phyloP scores from a whole-genome alignment of 345 rosid species.

The Aethionema arabicum region DNA sequence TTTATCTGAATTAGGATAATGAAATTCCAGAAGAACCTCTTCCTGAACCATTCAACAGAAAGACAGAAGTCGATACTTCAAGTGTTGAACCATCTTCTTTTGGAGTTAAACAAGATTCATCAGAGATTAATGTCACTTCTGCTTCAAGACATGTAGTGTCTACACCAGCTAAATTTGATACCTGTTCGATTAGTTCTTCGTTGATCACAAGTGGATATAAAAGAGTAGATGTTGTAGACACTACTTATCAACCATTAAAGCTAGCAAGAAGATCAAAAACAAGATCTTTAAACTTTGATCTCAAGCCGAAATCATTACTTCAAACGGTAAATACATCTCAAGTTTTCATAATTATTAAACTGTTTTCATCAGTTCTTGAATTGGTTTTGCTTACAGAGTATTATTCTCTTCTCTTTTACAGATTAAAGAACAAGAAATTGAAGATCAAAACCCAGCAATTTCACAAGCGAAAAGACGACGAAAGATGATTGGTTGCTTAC shows the following conservation, averaged over 20 bases:
- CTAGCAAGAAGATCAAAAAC: slow-evolving; percentile 51
- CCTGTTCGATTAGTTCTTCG: slow-evolving; percentile 47
- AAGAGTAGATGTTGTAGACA: slow-evolving; percentile 53
- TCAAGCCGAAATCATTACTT: slow-evolving; percentile 49
- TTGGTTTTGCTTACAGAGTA: too few species aligned
- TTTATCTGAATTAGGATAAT: slow-evolving; percentile 52
- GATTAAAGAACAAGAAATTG: slow-evolving; percentile 76
- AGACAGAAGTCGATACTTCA: slow-evolving; percentile 26
- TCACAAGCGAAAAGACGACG: slow-evolving; percentile 71
- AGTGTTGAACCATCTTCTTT: slow-evolving; percentile 26
- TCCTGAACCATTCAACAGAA: slow-evolving; percentile 64
- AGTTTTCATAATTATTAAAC: neutral
- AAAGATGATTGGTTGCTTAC: slow-evolving; percentile 65
- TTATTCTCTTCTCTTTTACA: slow-evolving; percentile 32
- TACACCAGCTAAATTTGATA: slow-evolving; percentile 34
- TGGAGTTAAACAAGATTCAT: slow-evolving; percentile 4
- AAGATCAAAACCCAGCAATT: slow-evolving; percentile 76
- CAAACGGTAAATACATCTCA: slow-evolving; percentile 55
- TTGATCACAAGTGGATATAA: slow-evolving; percentile 35
- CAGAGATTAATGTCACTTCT: slow-evolving; percentile 7
- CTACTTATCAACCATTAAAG: slow-evolving; percentile 46
- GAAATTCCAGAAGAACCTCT: slow-evolving; percentile 72
- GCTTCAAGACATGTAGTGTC: slow-evolving; percentile 1
- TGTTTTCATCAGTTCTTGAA: neutral
- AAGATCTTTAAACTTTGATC: slow-evolving; percentile 64